Evolutionary conservation across 129 eudicot genomes (phyloP).

Genomic region (Flaveria brownii): DNA sequence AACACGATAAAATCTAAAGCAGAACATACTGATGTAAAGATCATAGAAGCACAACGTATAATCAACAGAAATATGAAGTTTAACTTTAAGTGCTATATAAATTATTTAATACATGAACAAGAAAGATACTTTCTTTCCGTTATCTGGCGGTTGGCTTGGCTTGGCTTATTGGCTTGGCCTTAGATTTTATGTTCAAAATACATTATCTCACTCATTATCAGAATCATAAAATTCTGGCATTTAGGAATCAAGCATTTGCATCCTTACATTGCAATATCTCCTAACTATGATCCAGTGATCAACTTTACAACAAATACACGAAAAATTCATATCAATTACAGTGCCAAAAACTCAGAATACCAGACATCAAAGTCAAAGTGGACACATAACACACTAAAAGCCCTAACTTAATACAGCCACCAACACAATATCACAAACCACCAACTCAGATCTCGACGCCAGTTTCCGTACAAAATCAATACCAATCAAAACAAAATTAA

Average conservation of each 20-base stretch:
- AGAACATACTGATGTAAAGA: neutral
- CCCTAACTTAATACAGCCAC: slow-evolving; percentile 8
- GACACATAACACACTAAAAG: slow-evolving; percentile 2
- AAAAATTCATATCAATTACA: slow-evolving; percentile 16
- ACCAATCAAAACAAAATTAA: slow-evolving; percentile 15
- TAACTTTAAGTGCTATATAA: neutral
- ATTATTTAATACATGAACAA: neutral
- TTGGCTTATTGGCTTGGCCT: neutral
- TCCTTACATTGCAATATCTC: neutral
- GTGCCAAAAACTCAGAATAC: neutral
- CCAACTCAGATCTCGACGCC: slow-evolving; percentile 30
- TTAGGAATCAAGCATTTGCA: slow-evolving; percentile 2
- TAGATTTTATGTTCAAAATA: neutral
- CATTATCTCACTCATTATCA: slow-evolving; percentile 9
- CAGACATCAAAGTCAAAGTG: slow-evolving; percentile 10
- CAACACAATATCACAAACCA: neutral
- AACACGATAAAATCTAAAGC: neutral
- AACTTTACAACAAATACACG: slow-evolving; percentile 9
- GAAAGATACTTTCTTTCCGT: neutral
- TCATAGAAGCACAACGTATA: neutral
- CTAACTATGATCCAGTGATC: neutral
- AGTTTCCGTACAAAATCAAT: neutral
- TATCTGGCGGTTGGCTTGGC: neutral
- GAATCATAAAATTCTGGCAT: neutral
- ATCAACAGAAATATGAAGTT: neutral